Conservation (phyloP, 116 monocot genomes). For the Papilionanthe hybrid region DNA sequence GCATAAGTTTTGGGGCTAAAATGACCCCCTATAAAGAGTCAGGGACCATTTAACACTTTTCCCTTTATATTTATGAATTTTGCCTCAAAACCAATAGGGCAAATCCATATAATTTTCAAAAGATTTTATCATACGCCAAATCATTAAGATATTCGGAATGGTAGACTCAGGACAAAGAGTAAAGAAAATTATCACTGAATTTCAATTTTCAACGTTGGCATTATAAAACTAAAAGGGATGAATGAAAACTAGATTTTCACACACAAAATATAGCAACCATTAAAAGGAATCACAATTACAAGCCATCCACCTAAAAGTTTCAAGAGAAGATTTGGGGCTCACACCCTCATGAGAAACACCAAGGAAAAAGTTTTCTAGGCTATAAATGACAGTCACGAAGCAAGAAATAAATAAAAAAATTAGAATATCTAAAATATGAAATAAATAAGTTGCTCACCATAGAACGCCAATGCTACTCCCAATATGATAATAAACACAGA, state of each 20-base stretch:
- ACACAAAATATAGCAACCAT: neutral
- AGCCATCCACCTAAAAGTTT: neutral
- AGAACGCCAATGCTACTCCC: constrained; percentile 77
- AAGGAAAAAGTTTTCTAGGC: neutral
- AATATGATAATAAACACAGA: constrained; percentile 64
- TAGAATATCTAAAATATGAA: neutral
- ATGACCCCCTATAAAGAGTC: too few relatives aligned
- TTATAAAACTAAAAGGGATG: neutral
- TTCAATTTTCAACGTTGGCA: neutral
- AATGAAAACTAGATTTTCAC: neutral
- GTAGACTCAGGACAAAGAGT: too few relatives aligned
- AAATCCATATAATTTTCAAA: neutral
- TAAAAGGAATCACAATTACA: neutral
- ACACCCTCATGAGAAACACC: neutral
- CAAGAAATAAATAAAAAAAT: neutral
- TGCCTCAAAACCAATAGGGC: neutral
- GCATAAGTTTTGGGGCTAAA: too few relatives aligned
- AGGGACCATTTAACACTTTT: too few relatives aligned
- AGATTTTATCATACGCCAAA: neutral
- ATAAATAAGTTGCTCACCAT: constrained; percentile 53
- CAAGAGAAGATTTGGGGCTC: neutral
- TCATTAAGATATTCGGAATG: neutral
- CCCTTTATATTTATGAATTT: neutral
- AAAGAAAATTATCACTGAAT: neutral
- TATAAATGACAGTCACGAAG: neutral